Evolutionary conservation across 352 stramenopile species (phyloP).

Genomic region (Globisporangium takayamanum): DNA sequence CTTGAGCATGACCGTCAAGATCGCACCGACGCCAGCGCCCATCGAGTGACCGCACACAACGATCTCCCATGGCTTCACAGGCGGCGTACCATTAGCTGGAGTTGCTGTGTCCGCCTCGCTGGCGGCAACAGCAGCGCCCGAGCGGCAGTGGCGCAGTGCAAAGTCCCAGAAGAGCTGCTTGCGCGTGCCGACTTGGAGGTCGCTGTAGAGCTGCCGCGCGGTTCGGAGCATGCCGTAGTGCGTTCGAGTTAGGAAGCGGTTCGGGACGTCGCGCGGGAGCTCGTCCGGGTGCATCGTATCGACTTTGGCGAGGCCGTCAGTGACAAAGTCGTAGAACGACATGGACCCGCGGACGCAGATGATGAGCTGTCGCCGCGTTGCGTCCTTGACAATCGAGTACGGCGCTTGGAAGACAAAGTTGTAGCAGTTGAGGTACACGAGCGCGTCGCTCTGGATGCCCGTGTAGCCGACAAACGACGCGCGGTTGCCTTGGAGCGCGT

Average conservation of each 20-base stretch:
- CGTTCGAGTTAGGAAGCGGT: conserved; percentile 37
- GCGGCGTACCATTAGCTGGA: neutral
- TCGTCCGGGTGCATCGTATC: conserved; percentile 52
- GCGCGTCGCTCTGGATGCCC: conserved; percentile 38
- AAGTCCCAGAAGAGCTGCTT: conserved; percentile 68
- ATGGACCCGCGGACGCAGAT: conserved; percentile 69
- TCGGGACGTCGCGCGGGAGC: conserved; percentile 42
- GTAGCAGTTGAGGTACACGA: conserved; percentile 77
- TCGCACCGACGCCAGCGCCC: conserved; percentile 65
- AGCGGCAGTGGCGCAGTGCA: conserved; percentile 39
- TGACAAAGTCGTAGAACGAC: conserved; percentile 78
- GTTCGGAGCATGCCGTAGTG: conserved; percentile 74
- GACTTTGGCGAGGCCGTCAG: conserved; percentile 60
- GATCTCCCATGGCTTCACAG: conserved; percentile 45
- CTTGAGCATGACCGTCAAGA: conserved; percentile 57
- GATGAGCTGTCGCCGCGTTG: conserved; percentile 53
- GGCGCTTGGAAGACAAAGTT: conserved; percentile 75
- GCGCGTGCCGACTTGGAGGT: conserved; percentile 50
- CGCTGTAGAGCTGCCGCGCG: conserved; percentile 48
- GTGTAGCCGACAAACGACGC: conserved; percentile 71
- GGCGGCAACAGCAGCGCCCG: neutral
- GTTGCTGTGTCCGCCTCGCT: neutral
- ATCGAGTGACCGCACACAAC: conserved; percentile 81
- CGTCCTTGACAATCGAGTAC: conserved; percentile 72
- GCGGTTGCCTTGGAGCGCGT: conserved; percentile 48